These are phyloP conservation scores for Alisma plantagoaquatica DNA, from an alignment of 106 monocot species.

Conservation along the genomic window DNA sequence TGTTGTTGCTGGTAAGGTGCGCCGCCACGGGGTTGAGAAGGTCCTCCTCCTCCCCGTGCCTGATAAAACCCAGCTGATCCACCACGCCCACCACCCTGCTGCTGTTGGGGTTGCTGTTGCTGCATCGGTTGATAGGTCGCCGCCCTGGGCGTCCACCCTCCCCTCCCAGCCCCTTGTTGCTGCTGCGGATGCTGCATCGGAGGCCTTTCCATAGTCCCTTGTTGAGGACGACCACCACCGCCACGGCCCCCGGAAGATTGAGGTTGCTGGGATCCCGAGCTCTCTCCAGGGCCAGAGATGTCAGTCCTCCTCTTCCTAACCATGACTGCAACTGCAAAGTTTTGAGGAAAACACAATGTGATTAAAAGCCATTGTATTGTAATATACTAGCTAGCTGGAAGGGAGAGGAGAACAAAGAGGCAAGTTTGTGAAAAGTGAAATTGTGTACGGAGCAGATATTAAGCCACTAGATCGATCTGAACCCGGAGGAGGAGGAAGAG, in stretches of 20 bases:
- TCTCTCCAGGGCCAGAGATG: constrained; percentile 23
- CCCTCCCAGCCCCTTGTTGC: constrained; percentile 31
- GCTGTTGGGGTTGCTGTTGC: constrained; percentile 30
- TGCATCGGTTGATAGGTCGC: constrained; percentile 19
- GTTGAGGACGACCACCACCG: constrained; percentile 18
- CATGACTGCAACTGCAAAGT: constrained; percentile 28
- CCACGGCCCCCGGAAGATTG: no score
- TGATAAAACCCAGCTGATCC: no score
- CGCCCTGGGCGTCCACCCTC: no score
- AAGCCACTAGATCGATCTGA: no score
- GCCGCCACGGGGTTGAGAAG: constrained; percentile 3
- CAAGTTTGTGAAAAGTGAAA: no score
- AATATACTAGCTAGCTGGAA: no score
- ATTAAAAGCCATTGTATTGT: no score
- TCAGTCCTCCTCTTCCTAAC: constrained; percentile 51
- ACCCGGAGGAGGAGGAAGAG: background rate
- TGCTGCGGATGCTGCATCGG: constrained; percentile 18
- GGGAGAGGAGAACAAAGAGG: no score
- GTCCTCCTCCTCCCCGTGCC: constrained; percentile 10
- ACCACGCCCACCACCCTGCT: constrained; percentile 1
- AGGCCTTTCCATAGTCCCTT: constrained; percentile 18
- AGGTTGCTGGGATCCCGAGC: constrained; percentile 19
- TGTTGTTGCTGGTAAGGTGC: background rate
- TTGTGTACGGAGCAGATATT: no score
- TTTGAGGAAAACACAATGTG: no score